Evolutionary conservation across 768 basidiomycete species (phyloP).

Genomic region (Russula olivacea): DNA sequence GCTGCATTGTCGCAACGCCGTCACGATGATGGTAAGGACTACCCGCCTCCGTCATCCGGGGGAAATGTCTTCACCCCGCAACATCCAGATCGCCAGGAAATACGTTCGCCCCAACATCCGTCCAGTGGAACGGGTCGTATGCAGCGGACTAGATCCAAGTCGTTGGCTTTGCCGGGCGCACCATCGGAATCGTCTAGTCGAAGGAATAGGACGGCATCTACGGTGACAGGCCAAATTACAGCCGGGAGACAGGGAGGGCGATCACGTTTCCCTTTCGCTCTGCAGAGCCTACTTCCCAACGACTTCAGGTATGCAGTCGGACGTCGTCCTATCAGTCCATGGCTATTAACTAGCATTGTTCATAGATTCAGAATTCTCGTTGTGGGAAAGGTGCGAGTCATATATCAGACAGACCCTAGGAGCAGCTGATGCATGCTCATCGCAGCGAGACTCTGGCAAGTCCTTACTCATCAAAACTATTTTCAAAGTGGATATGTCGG

Average conservation of each 20-base stretch:
- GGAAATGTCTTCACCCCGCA: too few relatives aligned
- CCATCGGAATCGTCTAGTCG: too few relatives aligned
- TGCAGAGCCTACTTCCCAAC: background rate
- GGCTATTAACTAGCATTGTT: background rate
- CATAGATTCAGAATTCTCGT: conserved; percentile 15
- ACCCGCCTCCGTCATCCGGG: background rate
- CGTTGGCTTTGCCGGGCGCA: background rate
- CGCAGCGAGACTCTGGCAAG: conserved; percentile 7
- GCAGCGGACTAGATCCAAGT: background rate
- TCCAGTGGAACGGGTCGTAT: too few relatives aligned
- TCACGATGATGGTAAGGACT: background rate
- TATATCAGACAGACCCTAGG: too few relatives aligned
- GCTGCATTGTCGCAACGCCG: background rate
- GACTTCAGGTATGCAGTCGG: conserved; percentile 6
- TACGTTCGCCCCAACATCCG: background rate
- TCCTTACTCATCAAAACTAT: conserved; percentile 1
- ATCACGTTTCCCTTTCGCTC: background rate
- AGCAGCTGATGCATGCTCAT: background rate
- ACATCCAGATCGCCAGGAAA: background rate
- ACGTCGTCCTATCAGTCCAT: background rate
- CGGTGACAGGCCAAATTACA: too few relatives aligned
- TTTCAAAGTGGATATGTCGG: conserved; percentile 9
- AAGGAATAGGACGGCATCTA: background rate
- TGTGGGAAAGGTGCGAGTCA: conserved; percentile 3
- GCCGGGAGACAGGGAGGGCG: too few relatives aligned